phyloP scores from a whole-genome alignment of 2,329 filamentous ascomycete species.

The Colletotrichum tanaceti region DNA sequence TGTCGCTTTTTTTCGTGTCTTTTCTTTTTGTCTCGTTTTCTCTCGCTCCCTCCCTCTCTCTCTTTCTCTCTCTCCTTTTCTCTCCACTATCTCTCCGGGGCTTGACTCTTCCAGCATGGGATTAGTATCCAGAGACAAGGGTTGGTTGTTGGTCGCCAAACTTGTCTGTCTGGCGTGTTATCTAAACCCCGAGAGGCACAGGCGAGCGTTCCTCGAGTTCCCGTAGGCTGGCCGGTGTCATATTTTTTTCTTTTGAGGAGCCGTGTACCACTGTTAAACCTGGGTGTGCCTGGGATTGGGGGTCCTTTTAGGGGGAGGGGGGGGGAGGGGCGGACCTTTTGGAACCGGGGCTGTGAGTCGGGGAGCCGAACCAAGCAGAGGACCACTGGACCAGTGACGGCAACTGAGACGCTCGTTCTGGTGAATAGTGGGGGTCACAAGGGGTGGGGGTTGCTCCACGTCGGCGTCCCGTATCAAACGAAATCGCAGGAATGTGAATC shows the following conservation, averaged over 20 bases:
- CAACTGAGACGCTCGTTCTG: constrained; percentile 13
- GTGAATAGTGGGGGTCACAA: constrained; percentile 23
- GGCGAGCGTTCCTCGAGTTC: neutral
- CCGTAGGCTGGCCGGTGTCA: neutral
- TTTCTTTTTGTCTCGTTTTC: too few species aligned
- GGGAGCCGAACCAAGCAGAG: neutral
- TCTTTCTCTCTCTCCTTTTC: too few species aligned
- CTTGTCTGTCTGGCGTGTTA: neutral
- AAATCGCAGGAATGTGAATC: neutral
- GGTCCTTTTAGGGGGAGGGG: neutral
- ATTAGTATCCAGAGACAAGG: constrained; percentile 8
- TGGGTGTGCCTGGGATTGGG: constrained; percentile 4
- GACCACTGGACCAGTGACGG: constrained; percentile 1
- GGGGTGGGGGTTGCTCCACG: neutral
- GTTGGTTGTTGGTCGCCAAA: neutral
- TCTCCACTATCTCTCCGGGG: too few species aligned
- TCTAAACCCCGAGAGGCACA: neutral
- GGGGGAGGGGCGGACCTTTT: neutral
- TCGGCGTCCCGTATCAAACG: neutral
- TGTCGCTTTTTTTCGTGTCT: too few species aligned
- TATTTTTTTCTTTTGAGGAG: neutral
- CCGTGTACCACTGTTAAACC: constrained; percentile 14
- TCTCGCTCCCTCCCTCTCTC: too few species aligned
- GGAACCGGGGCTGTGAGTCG: constrained; percentile 1
- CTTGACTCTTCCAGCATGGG: constrained; percentile 2